phyloP scores from a whole-genome alignment of 1,284 basidiomycete genomes.

The Malassezia caprae region DNA sequence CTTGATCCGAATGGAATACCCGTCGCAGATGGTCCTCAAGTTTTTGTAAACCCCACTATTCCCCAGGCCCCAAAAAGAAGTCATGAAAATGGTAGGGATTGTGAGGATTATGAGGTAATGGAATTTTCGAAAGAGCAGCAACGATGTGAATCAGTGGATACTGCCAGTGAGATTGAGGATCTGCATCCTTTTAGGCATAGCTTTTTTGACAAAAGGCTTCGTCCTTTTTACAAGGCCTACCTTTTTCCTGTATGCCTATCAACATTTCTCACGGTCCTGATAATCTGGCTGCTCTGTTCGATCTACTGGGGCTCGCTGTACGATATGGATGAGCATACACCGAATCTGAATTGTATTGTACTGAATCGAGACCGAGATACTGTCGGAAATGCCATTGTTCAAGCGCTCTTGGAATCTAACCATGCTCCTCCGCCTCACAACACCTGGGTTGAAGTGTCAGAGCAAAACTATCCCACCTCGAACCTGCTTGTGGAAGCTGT shows the following conservation, averaged over 20 bases:
- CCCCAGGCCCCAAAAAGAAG: too few species aligned
- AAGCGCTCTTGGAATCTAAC: conserved; percentile 26
- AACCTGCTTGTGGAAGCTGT: conserved; percentile 25
- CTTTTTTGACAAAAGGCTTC: conserved; percentile 6
- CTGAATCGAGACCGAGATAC: conserved; percentile 31
- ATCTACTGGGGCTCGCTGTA: conserved; percentile 44
- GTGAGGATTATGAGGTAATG: background rate
- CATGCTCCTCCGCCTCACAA: conserved; percentile 25
- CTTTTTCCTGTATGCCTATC: conserved; percentile 14
- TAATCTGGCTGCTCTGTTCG: conserved; percentile 27
- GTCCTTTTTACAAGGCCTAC: background rate
- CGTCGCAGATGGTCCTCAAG: background rate
- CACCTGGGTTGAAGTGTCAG: conserved; percentile 25
- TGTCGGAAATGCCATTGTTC: conserved; percentile 24
- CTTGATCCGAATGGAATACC: background rate
- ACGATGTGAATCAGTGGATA: background rate
- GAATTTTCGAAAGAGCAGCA: background rate
- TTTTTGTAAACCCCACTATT: too few species aligned
- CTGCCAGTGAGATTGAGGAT: background rate
- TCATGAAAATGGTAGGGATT: background rate
- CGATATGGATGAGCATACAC: conserved; percentile 23
- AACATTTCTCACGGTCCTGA: conserved; percentile 21
- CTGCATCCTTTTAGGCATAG: conserved; percentile 2
- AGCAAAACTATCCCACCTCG: conserved; percentile 20
- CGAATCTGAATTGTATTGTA: conserved; percentile 28